Conservation (phyloP, 2,329 filamentous ascomycete genomes). For the Epichloe typhina region DNA sequence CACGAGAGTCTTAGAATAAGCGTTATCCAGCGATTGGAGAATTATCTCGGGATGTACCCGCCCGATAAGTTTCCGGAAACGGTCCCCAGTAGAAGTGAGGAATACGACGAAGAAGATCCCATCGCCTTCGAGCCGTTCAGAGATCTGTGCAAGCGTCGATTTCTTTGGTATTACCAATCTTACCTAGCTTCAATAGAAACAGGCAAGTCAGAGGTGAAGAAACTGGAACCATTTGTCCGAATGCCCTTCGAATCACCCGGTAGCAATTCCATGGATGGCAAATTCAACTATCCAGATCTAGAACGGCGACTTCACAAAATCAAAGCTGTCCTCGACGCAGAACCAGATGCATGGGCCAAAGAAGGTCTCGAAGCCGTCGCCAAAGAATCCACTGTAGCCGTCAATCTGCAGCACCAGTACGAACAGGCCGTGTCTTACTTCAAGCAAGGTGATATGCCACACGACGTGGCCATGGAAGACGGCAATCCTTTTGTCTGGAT, state of each 20-base stretch:
- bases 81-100: conserved; percentile 19
- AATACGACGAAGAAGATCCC: conserved; percentile 39
- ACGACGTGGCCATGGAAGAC: conserved; percentile 65
- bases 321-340: conserved; percentile 56
- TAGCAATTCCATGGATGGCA: conserved; percentile 73
- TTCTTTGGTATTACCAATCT: conserved; percentile 90
- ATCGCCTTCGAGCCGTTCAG: conserved; percentile 72
- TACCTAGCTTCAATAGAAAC: conserved; percentile 62
- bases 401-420: conserved; percentile 71
- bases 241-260: conserved; percentile 72
- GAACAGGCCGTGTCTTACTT: conserved; percentile 69
- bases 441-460: conserved; percentile 55
- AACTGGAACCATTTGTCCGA: conserved; percentile 51
- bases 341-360: conserved; percentile 56
- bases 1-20: conserved; percentile 83
- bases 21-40: conserved; percentile 74
- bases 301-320: conserved; percentile 55
- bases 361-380: conserved; percentile 51
- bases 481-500: conserved; percentile 76
- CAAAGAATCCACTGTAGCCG: conserved; percentile 62
- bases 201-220: conserved; percentile 49
- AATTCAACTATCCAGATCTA: conserved; percentile 68
- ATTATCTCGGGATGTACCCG: conserved; percentile 53
- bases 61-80: conserved; percentile 18
- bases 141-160: conserved; percentile 80